Conservation (phyloP, 306 rosid genomes). For the Prosopis cineraria region DNA sequence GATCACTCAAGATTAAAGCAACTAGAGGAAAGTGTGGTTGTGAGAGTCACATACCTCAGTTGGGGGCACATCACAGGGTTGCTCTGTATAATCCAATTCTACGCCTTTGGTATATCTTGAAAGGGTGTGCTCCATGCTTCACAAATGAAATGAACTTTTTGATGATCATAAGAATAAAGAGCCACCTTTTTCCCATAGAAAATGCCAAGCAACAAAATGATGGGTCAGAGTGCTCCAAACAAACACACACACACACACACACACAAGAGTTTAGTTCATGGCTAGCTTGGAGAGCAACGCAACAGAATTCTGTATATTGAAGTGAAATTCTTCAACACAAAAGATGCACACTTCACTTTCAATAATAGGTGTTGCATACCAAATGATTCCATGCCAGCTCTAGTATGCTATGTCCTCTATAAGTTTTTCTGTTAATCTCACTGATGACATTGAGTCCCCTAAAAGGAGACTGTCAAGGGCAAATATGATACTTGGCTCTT, state of each 20-base stretch:
- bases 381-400: not conserved
- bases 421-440: too few species aligned
- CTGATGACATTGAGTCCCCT: not conserved
- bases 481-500: too few species aligned
- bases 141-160: slow-evolving; percentile 27
- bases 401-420: too few species aligned
- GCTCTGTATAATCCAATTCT: slow-evolving; percentile 35
- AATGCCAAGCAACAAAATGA: not conserved
- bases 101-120: slow-evolving; percentile 50
- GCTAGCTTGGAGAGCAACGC: not conserved
- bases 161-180: slow-evolving; percentile 22
- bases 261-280: too few species aligned
- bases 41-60: slow-evolving; percentile 30
- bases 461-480: not conserved
- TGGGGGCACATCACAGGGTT: slow-evolving; percentile 32
- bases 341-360: not conserved
- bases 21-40: not conserved
- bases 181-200: not conserved
- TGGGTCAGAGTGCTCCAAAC: not conserved
- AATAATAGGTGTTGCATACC: not conserved
- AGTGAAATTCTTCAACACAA: not conserved
- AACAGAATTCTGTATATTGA: too few species aligned
- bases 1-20: not conserved
- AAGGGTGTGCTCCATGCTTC: slow-evolving; percentile 71
- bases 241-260: too few species aligned